Conservation (phyloP, 352 stramenopile genomes). For the Pythium angustatum region DNA sequence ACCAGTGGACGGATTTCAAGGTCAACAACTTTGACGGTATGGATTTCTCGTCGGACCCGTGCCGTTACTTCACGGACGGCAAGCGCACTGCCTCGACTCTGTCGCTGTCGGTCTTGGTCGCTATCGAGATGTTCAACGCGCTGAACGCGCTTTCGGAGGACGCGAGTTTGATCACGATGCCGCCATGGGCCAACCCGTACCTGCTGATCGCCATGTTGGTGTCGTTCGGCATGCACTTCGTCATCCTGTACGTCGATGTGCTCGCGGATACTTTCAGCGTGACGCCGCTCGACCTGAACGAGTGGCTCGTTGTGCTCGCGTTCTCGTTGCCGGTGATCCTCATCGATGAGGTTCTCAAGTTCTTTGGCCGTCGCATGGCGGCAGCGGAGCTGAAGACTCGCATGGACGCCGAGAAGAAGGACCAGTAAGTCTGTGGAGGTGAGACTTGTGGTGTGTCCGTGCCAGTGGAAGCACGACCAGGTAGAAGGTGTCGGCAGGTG, state of each 20-base stretch:
- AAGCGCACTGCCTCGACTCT: constrained; percentile 93
- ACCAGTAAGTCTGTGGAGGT: constrained; percentile 34
- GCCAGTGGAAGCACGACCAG: constrained; percentile 22
- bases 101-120: constrained; percentile 92
- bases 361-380: constrained; percentile 84
- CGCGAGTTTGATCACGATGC: constrained; percentile 90
- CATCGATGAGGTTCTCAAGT: constrained; percentile 95
- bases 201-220: constrained; percentile 92
- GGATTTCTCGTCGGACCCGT: constrained; percentile 89
- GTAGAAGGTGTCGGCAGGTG: constrained; percentile 12
- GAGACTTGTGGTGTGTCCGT: background rate
- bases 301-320: constrained; percentile 91
- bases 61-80: constrained; percentile 92
- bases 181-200: constrained; percentile 94
- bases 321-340: constrained; percentile 94
- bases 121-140: constrained; percentile 96
- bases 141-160: constrained; percentile 94
- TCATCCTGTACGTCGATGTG: constrained; percentile 94
- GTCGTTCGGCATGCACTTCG: constrained; percentile 93
- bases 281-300: constrained; percentile 88
- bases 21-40: constrained; percentile 92
- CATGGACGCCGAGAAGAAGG: constrained; percentile 51
- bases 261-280: constrained; percentile 94
- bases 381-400: constrained; percentile 70
- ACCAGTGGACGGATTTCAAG: constrained; percentile 90